A percentile compares a stretch with the other conserved stretches of the same genome.
phyloP scores from a whole-genome alignment of 768 basidiomycete species.

The Gymnopilus dilepis region DNA sequence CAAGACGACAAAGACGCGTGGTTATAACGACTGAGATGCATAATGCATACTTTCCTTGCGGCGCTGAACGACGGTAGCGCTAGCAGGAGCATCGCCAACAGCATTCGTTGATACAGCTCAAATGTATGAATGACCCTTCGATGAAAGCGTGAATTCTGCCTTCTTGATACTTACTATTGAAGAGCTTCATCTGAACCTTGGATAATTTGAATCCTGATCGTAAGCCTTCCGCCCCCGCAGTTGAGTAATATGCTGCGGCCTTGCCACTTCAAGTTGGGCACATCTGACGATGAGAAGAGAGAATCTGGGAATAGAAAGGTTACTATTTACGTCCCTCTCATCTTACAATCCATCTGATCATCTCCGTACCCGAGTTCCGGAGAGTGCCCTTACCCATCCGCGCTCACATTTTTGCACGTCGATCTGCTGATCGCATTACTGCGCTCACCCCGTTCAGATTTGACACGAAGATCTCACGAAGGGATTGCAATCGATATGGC shows the following conservation, averaged over 20 bases:
- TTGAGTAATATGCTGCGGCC: no score
- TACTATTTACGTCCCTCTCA: neutral
- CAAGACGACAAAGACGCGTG: slow-evolving; percentile 44
- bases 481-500: neutral
- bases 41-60: neutral
- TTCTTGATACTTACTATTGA: no score
- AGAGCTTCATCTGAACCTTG: no score
- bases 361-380: slow-evolving; percentile 7
- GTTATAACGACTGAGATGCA: slow-evolving; percentile 63
- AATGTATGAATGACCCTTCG: no score
- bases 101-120: no score
- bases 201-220: no score
- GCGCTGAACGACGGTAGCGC: neutral
- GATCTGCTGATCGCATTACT: slow-evolving; percentile 3
- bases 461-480: slow-evolving; percentile 5
- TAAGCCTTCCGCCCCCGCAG: no score
- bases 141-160: no score
- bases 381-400: neutral
- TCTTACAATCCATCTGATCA: neutral
- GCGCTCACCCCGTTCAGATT: neutral
- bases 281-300: neutral
- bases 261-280: no score
- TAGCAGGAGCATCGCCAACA: neutral
- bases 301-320: neutral
- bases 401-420: neutral